Evolutionary conservation across 805 yeast species (phyloP), one percentile per base, ranked within the genome.

Genomic region (Saturnispora dispora): DNA sequence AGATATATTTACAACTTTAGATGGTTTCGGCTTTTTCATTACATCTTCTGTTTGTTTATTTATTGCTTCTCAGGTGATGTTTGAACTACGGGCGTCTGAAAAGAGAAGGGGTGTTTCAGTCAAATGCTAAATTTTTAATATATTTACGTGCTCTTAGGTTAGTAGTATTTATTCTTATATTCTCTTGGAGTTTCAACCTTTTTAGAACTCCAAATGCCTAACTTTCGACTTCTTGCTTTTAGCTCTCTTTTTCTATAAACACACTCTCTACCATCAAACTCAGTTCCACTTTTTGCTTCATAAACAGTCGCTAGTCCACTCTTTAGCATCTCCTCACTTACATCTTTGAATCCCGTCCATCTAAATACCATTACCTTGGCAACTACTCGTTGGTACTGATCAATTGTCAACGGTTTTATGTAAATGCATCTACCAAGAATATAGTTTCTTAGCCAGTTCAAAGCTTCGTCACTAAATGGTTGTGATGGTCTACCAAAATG

Each of bases 401-500:
- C 99, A 10, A 85, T 67, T 22, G 85, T 73, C 45, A 86, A 74
- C 0, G 97, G 96, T 52, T 87, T 82, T 2, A 93, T 78, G 52
- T 84, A 78, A 9, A 90, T 82, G 49, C 73, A 71, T 45, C 79
- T 74, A 0, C 95, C 91, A 50, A 84, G 60, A 2, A 91, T 61
- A 60, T 78, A 85, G 13, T 67, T 58, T 36, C 83, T 71, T 33
- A 93, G 70, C 96, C 96, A 93, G 5, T 60, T 61, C 51, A 90
- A 66, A 0, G 97, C 93, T 58, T 93, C 97, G 40, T 82, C 87
- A 35, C 93, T 80, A 62, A 68, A 85, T 0, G 93, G 91, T 63
- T 93, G 99, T 0, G 96, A 85, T 0, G 95, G 89, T 54, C 85
- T 85, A 1, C 99, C 99, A 66, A 88, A 93, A 70, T 93, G 97